phyloP scores from a whole-genome alignment of 352 stramenopile species.

The Globisporangium abappressorium region DNA sequence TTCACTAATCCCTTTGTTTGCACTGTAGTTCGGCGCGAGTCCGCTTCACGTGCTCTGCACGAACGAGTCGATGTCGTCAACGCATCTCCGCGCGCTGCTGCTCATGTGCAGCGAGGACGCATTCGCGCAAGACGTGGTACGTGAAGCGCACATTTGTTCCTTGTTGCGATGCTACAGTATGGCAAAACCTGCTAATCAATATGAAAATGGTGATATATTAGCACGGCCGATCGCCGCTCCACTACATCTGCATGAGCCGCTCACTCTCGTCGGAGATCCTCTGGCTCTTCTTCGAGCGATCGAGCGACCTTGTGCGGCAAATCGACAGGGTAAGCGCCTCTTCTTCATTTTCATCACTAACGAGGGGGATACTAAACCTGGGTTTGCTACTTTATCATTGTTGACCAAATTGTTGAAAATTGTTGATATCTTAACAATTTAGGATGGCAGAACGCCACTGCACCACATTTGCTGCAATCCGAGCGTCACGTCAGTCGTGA shows the following conservation, averaged over 20 bases:
- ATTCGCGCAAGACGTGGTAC: constrained; percentile 41
- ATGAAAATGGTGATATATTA: constrained; percentile 10
- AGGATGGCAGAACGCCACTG: constrained; percentile 58
- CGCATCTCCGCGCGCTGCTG: constrained; percentile 36
- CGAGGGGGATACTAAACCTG: neutral
- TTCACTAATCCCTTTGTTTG: neutral
- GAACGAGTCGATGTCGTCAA: constrained; percentile 42
- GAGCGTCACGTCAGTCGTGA: constrained; percentile 42
- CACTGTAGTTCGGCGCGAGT: constrained; percentile 45
- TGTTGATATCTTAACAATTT: neutral
- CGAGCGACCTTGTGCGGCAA: constrained; percentile 45
- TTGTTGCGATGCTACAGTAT: neutral
- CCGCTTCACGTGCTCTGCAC: constrained; percentile 66
- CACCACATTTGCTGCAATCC: constrained; percentile 62
- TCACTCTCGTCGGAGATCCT: constrained; percentile 51
- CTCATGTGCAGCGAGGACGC: constrained; percentile 40
- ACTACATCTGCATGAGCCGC: constrained; percentile 71
- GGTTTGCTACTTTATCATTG: neutral
- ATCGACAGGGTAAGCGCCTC: constrained; percentile 37
- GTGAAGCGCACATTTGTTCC: neutral
- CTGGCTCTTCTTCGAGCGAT: constrained; percentile 73
- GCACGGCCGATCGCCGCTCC: constrained; percentile 57
- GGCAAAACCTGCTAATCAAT: neutral
- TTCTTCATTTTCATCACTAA: neutral
- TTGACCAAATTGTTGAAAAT: neutral